A percentile compares a stretch with the other conserved stretches of the same genome.
Evolutionary conservation across 768 basidiomycete species (phyloP).

Genomic region (Boletus bicolor): DNA sequence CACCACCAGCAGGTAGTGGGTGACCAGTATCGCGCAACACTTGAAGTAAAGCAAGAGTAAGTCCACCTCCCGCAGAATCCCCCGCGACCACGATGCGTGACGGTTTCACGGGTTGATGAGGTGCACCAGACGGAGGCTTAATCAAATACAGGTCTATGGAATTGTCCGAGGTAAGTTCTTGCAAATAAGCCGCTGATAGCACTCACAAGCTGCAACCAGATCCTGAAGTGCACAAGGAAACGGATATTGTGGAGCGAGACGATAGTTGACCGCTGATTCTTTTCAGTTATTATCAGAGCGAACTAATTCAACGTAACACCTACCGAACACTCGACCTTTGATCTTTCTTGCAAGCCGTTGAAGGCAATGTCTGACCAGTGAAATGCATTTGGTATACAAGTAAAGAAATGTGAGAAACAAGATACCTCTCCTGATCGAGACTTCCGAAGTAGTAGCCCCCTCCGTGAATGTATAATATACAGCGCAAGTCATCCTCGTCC

Average conservation of each 20-base stretch:
- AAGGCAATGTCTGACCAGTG: constrained; percentile 54
- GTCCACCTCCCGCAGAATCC: constrained; percentile 90
- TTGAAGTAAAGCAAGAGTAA: constrained; percentile 80
- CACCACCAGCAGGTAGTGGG: constrained; percentile 81
- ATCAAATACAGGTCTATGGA: constrained; percentile 80
- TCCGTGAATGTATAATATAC: constrained; percentile 80
- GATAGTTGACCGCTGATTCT: constrained; percentile 66
- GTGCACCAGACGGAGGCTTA: constrained; percentile 73
- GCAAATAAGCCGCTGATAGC: neutral
- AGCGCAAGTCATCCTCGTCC: constrained; percentile 81
- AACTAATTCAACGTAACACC: constrained; percentile 12
- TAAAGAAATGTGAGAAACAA: neutral
- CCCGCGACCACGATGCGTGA: constrained; percentile 82
- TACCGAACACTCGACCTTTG: constrained; percentile 83
- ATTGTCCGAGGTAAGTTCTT: neutral
- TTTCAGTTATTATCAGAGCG: constrained; percentile 9
- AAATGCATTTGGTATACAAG: constrained; percentile 4
- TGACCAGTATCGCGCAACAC: constrained; percentile 80
- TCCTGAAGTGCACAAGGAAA: constrained; percentile 94
- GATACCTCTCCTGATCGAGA: constrained; percentile 69
- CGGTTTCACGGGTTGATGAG: constrained; percentile 78
- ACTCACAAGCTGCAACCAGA: constrained; percentile 78
- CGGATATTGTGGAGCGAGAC: constrained; percentile 94
- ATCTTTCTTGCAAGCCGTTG: constrained; percentile 90
- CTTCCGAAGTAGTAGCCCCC: constrained; percentile 87